Conservation (phyloP, 495 filamentous ascomycete genomes). For the Rostrohypoxylon terebratum region DNA sequence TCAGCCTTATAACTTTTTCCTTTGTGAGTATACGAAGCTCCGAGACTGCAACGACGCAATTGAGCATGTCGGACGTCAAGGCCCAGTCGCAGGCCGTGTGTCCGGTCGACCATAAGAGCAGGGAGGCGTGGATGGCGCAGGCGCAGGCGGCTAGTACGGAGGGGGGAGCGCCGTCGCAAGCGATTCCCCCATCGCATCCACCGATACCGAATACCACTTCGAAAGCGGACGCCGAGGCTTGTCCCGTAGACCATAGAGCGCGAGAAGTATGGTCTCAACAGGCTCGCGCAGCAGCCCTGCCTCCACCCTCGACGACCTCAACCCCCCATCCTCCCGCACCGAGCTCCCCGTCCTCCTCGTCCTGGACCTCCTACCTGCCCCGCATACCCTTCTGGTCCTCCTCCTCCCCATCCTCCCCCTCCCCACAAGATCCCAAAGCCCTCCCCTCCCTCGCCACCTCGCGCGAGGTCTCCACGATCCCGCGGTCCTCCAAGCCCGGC, state of each 20-base stretch:
- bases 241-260: slow-evolving; percentile 89
- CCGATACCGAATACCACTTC: slow-evolving; percentile 32
- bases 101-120: slow-evolving; percentile 88
- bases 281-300: slow-evolving; percentile 50
- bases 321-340: slow-evolving; percentile 1
- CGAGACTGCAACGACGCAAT: neutral
- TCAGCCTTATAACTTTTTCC: neutral
- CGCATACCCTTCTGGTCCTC: slow-evolving; percentile 39
- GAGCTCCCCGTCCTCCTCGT: slow-evolving; percentile 33
- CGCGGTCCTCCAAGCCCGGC: slow-evolving; percentile 66
- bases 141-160: slow-evolving; percentile 46
- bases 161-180: slow-evolving; percentile 22
- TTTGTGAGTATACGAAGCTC: neutral
- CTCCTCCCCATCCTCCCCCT: slow-evolving; percentile 45
- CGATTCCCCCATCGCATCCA: slow-evolving; percentile 47
- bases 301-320: slow-evolving; percentile 1
- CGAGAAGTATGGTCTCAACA: slow-evolving; percentile 82
- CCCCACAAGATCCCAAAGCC: slow-evolving; percentile 43
- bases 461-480: slow-evolving; percentile 86
- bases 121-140: slow-evolving; percentile 79
- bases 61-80: slow-evolving; percentile 30
- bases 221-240: slow-evolving; percentile 58
- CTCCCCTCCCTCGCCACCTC: slow-evolving; percentile 65
- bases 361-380: slow-evolving; percentile 57
- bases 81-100: slow-evolving; percentile 61